Evolutionary conservation across 495 filamentous ascomycete species (phyloP).

Genomic region (Penicillium turbatum): DNA sequence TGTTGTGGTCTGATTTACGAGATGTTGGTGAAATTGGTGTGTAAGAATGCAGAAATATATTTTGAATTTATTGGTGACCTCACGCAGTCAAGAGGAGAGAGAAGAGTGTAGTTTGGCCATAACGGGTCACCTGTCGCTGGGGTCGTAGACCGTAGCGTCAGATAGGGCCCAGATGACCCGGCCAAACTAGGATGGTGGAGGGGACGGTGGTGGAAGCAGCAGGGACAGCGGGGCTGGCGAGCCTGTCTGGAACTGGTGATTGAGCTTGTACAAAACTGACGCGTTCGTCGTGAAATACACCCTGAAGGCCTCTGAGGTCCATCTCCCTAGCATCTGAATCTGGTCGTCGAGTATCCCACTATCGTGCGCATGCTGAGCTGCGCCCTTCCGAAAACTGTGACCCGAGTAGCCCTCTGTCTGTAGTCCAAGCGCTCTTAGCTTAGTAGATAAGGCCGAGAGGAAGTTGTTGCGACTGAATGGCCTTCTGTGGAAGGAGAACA

Average conservation of each 20-base stretch:
- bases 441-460: not conserved
- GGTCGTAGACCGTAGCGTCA: constrained; percentile 5
- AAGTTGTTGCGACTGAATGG: constrained; percentile 5
- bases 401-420: not conserved
- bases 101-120: not conserved
- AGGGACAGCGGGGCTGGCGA: constrained; percentile 1
- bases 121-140: constrained; percentile 1
- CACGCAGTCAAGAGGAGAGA: not conserved
- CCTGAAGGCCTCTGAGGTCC: constrained; percentile 4
- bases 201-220: not conserved
- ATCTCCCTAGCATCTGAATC: constrained; percentile 6
- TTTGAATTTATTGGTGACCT: constrained; percentile 2
- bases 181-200: not conserved
- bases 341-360: constrained; percentile 8
- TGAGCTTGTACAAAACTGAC: constrained; percentile 9
- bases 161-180: not conserved
- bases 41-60: too few relatives aligned
- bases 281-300: constrained; percentile 9
- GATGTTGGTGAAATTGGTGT: too few relatives aligned
- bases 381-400: not conserved
- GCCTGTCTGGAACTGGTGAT: constrained; percentile 10
- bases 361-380: constrained; percentile 7
- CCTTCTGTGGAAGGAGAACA: constrained; percentile 6
- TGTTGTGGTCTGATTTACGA: too few relatives aligned
- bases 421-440: not conserved